phyloP scores from a whole-genome alignment of 345 rosid species.

The Carallia pectinifolia region DNA sequence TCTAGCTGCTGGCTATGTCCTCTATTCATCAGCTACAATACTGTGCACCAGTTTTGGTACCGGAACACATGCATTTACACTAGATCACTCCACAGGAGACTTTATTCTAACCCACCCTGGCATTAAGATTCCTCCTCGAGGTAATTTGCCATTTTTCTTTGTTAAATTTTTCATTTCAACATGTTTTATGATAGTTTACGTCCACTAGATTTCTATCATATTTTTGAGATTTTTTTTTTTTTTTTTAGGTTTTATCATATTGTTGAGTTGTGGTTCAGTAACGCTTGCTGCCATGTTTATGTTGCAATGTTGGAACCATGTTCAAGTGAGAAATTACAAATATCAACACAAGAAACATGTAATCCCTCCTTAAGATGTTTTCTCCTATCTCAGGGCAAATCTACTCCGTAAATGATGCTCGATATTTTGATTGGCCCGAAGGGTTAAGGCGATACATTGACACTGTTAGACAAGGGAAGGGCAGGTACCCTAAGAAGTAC shows the following conservation, averaged over 20 bases:
- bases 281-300: not conserved
- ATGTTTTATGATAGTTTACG: not conserved
- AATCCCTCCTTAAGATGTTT: slow-evolving; percentile 4
- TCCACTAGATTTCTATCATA: not conserved
- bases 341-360: not conserved
- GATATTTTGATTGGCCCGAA: slow-evolving; percentile 94
- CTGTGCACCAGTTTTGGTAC: slow-evolving; percentile 83
- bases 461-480: slow-evolving; percentile 85
- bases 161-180: not conserved
- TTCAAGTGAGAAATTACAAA: not conserved
- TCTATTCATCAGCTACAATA: slow-evolving; percentile 89
- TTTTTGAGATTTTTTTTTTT: too few species aligned
- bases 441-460: slow-evolving; percentile 81
- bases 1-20: slow-evolving; percentile 81
- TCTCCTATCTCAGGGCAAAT: slow-evolving; percentile 64
- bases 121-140: slow-evolving; percentile 79
- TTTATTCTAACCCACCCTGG: slow-evolving; percentile 75
- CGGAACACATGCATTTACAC: slow-evolving; percentile 86
- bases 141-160: slow-evolving; percentile 30
- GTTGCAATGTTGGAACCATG: too few species aligned
- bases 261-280: not conserved
- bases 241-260: not conserved
- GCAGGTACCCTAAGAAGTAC: slow-evolving; percentile 79
- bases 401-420: slow-evolving; percentile 88
- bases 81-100: slow-evolving; percentile 84